Evolutionary conservation across 1,139 yeast species (phyloP), one percentile per base, ranked within the genome.

Genomic region (Williopsis jadinii): DNA sequence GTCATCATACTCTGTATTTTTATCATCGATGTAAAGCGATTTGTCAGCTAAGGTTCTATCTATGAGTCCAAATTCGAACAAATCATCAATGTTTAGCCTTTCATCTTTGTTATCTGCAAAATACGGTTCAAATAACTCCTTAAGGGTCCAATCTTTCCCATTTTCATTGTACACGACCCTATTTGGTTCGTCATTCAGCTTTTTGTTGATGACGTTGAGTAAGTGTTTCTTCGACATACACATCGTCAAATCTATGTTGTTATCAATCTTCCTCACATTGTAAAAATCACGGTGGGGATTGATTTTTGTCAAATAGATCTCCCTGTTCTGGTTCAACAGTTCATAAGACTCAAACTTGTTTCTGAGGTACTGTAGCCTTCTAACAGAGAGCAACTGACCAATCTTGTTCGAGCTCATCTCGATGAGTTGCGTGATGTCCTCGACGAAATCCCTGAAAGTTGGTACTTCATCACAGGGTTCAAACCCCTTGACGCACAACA

Each of bases 201-300:
- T 54, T 12, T 41, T 12, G 30, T 53, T 52, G 30, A 54, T 52
- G 2, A 50, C 44, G 35, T 48, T 48, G 8, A 54, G 31, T 29
- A 54, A 29, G 28, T 49, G 52, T 19, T 48, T 50, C 36, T 51
- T 50, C 2, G 59, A 42, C 59, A 54, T 54, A 4, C 41, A 42
- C 59, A 52, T 54, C 1, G 55, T 34, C 11, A 50, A 34, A 15
- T 49, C 50, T 8, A 53, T 39, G 27, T 47, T 53, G 30, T 53
- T 54, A 29, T 54, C 59, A 27, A 55, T 34, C 39, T 55, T 55
- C 26, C 59, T 30, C 4, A 44, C 49, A 29, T 53, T 53, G 36
- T 53, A 53, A 28, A 53, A 53, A 39, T 53, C 57, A 30, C 57
- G 35, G 39, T 53, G 57, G 5, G 57, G 59, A 32, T 54, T 54